Percentiles rank a stretch among this genome's conserved stretches.
Conservation (phyloP, 2,329 filamentous ascomycete species). For the Colletotrichum sp. region DNA sequence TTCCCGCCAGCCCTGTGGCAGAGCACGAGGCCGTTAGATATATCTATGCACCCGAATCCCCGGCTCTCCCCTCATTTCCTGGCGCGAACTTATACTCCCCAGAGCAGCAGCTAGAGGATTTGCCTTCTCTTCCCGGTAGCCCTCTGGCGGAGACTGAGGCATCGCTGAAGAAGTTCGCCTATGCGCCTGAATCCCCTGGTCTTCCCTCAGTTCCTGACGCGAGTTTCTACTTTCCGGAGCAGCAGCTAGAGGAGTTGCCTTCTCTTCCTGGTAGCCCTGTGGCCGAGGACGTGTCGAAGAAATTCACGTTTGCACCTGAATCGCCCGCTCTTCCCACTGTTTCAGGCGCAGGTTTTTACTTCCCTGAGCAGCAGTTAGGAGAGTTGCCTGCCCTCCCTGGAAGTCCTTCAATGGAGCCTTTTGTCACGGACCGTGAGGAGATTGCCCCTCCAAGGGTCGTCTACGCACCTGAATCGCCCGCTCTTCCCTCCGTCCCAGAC, state of each 20-base stretch:
- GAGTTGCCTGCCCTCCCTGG: slow-evolving; percentile 18
- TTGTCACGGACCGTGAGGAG: neutral
- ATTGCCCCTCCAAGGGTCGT: neutral
- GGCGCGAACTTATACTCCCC: neutral
- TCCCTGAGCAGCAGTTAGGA: neutral
- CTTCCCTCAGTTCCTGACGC: neutral
- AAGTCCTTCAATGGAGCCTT: slow-evolving; percentile 13
- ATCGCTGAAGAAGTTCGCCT: neutral
- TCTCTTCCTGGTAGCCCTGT: slow-evolving; percentile 15
- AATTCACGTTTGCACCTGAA: neutral
- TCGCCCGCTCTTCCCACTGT: neutral
- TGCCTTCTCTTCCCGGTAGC: slow-evolving; percentile 1
- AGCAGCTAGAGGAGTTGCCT: slow-evolving; percentile 6
- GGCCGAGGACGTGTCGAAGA: too few relatives aligned
- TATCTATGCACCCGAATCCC: neutral
- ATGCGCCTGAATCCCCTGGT: neutral
- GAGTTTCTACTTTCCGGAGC: neutral
- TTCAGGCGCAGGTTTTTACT: neutral
- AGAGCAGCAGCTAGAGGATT: neutral
- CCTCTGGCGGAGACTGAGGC: neutral
- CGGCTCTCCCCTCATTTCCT: neutral
- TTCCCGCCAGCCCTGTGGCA: neutral
- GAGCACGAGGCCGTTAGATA: neutral
- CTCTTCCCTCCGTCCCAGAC: neutral
- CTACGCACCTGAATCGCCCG: neutral